Conservation (phyloP, 345 rosid species). For the Pistacia vera region DNA sequence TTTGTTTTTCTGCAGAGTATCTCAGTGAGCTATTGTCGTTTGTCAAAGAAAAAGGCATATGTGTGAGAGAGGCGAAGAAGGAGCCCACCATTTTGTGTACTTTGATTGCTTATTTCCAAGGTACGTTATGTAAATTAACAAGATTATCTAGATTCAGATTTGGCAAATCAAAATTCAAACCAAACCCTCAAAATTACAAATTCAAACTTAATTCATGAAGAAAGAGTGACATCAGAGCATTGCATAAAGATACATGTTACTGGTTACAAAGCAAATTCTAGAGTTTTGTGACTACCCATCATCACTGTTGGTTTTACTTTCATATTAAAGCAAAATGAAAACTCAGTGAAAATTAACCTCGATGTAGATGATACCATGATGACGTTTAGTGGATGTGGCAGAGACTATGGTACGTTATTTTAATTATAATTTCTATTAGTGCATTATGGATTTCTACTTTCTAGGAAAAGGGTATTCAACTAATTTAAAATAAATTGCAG, state of each 20-base stretch:
- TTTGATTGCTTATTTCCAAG: constrained; percentile 10
- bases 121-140: background rate
- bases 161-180: background rate
- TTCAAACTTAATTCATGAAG: background rate
- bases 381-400: background rate
- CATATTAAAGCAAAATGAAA: background rate
- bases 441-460: background rate
- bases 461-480: background rate
- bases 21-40: constrained; percentile 16
- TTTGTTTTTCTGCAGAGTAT: constrained; percentile 21
- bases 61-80: background rate
- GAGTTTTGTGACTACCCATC: background rate
- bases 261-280: background rate
- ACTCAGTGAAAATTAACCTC: background rate
- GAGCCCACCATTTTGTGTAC: background rate
- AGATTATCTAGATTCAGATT: constrained; percentile 11
- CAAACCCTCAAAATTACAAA: background rate
- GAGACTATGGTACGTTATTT: background rate
- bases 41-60: background rate
- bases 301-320: background rate
- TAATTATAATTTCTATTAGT: background rate
- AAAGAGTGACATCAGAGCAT: background rate
- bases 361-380: constrained; percentile 4
- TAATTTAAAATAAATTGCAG: background rate
- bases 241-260: background rate